Percentiles rank a stretch among this genome's conserved stretches.
Evolutionary conservation across 208 protist genomes (phyloP).

Genomic region (Trichomonas vaginalis): DNA sequence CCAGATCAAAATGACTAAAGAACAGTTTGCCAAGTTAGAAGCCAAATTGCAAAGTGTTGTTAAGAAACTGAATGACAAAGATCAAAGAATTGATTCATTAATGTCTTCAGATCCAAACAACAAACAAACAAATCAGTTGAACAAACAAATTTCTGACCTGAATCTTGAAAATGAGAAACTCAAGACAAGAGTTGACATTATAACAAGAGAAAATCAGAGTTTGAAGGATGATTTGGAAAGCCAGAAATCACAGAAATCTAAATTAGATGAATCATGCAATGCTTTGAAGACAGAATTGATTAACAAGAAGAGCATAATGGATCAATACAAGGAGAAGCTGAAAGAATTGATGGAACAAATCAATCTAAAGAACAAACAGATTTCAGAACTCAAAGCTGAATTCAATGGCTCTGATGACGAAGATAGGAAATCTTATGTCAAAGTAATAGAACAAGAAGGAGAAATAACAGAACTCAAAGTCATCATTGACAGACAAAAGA

Average conservation of each 20-base stretch:
- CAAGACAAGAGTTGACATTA: neutral
- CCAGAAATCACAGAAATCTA: neutral
- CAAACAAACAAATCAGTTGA: neutral
- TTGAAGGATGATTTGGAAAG: neutral
- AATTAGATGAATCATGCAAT: neutral
- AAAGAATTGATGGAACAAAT: neutral
- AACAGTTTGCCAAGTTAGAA: neutral
- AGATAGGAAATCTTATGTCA: neutral
- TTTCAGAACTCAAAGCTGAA: neutral
- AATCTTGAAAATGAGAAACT: neutral
- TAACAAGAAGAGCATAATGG: neutral
- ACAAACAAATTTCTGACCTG: neutral
- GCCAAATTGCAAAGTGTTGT: neutral
- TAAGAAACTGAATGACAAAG: neutral
- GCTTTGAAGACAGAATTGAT: neutral
- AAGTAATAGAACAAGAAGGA: neutral
- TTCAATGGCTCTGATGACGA: neutral
- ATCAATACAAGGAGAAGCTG: neutral
- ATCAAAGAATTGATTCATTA: neutral
- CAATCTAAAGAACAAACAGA: neutral
- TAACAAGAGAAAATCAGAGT: neutral
- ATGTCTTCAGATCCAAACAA: neutral
- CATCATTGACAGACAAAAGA: neutral
- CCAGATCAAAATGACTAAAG: neutral
- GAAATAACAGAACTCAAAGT: neutral